Conservation (phyloP, 2,329 filamentous ascomycete species). For the Exophiala spinifera region DNA sequence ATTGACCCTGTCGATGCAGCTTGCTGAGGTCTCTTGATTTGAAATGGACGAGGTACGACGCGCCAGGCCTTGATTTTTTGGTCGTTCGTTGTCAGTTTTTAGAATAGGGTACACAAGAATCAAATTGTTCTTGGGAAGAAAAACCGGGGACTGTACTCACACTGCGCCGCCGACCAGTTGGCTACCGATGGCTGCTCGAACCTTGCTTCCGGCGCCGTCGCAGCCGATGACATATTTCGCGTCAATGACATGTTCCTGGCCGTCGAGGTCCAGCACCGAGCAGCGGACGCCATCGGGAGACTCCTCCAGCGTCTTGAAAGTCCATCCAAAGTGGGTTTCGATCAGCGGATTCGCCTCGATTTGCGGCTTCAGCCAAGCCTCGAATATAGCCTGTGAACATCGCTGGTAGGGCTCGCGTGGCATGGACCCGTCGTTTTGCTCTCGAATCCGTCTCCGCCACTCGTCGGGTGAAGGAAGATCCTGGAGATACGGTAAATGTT, state of each 20-base stretch:
- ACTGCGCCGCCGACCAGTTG: slow-evolving; percentile 31
- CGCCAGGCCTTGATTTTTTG: slow-evolving; percentile 28
- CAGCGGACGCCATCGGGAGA: too few relatives aligned
- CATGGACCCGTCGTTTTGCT: slow-evolving; percentile 35
- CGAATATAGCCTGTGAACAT: slow-evolving; percentile 36
- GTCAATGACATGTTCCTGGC: not conserved
- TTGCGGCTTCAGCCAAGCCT: slow-evolving; percentile 35
- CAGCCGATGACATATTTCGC: not conserved
- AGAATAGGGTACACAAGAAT: too few relatives aligned
- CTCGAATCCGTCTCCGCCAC: slow-evolving; percentile 24
- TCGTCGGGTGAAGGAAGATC: slow-evolving; percentile 2
- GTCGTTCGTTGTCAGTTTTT: too few relatives aligned
- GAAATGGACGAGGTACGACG: slow-evolving; percentile 34
- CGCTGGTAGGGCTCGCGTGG: slow-evolving; percentile 35
- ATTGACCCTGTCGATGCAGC: slow-evolving; percentile 30
- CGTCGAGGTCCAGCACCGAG: too few relatives aligned
- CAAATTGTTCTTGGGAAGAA: too few relatives aligned
- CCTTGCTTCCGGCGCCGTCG: not conserved
- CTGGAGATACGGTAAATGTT: too few relatives aligned
- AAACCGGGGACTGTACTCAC: too few relatives aligned
- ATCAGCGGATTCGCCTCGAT: slow-evolving; percentile 31
- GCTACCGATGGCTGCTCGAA: too few relatives aligned
- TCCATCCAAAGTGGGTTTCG: not conserved
- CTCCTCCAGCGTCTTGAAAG: too few relatives aligned
- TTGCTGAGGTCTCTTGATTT: slow-evolving; percentile 32